A percentile compares a stretch with the other conserved stretches of the same genome.
Evolutionary conservation across 257 asterid genomes (phyloP).

Genomic region (Knoxia roxburghii): DNA sequence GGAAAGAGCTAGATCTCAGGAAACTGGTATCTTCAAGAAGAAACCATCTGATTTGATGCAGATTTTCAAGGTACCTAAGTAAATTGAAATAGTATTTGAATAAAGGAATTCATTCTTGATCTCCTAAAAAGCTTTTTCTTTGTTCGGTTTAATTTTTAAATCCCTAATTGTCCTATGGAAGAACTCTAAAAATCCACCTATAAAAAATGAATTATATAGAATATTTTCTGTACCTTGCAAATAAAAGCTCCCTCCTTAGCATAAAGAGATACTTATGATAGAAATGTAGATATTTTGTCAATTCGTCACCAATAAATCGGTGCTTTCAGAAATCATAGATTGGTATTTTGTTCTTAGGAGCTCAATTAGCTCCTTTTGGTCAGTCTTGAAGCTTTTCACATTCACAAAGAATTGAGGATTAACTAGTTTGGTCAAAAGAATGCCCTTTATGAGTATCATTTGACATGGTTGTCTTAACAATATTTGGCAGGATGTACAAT

Average conservation of each 20-base stretch:
- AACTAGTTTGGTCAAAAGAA: neutral
- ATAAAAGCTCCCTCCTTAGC: neutral
- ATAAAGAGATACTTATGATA: neutral
- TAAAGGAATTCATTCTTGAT: neutral
- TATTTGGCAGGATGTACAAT: conserved; percentile 78
- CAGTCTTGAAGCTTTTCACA: neutral
- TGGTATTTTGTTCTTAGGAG: neutral
- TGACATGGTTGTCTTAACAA: conserved; percentile 12
- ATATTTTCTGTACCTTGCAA: conserved; percentile 1
- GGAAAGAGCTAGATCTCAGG: conserved; percentile 89
- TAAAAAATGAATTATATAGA: conserved; percentile 8
- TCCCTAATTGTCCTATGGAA: neutral
- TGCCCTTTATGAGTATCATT: neutral
- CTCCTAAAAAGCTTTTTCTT: neutral
- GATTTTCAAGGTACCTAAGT: conserved; percentile 66
- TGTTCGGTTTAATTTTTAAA: neutral
- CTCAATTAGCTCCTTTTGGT: neutral
- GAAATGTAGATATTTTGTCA: neutral
- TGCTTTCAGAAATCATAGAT: neutral
- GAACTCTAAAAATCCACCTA: neutral
- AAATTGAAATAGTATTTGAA: neutral
- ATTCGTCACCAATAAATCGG: neutral
- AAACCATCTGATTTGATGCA: conserved; percentile 86
- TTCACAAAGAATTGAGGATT: neutral
- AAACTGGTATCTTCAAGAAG: conserved; percentile 75